phyloP scores from a whole-genome alignment of 306 rosid genomes.

The Citrullus colocynthis region DNA sequence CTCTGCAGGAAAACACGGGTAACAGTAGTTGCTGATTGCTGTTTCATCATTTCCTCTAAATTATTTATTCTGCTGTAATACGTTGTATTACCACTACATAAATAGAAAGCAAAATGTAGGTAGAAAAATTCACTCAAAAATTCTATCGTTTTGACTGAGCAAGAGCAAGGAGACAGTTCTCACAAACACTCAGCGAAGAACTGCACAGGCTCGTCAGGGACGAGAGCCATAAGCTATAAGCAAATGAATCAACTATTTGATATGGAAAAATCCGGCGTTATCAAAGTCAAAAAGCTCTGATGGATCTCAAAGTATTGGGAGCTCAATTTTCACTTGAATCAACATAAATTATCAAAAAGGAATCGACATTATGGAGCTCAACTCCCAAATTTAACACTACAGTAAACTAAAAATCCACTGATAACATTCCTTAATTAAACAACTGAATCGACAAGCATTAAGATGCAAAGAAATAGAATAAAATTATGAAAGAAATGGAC shows the following conservation, averaged over 20 bases:
- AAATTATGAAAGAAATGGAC: conserved; percentile 15
- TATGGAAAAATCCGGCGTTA: not conserved
- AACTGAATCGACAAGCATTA: not conserved
- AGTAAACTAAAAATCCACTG: not conserved
- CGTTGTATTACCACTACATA: not conserved
- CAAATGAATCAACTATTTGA: not conserved
- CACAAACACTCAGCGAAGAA: not conserved
- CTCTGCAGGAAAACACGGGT: not conserved
- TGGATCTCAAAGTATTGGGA: not conserved
- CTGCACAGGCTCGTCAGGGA: not conserved
- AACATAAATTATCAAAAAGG: not conserved
- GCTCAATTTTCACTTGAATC: not conserved
- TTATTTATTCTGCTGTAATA: not conserved
- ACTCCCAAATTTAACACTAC: not conserved
- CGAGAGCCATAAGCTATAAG: not conserved
- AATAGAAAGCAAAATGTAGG: not conserved
- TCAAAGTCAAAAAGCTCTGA: not conserved
- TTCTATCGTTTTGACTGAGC: not conserved
- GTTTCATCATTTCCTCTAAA: not conserved
- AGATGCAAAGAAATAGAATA: not conserved
- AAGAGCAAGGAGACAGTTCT: not conserved
- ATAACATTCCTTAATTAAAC: not conserved
- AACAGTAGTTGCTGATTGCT: not conserved
- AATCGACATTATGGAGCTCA: not conserved
- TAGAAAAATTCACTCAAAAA: not conserved